Evolutionary conservation across 768 basidiomycete species (phyloP).

Genomic region (Mycena amicta): DNA sequence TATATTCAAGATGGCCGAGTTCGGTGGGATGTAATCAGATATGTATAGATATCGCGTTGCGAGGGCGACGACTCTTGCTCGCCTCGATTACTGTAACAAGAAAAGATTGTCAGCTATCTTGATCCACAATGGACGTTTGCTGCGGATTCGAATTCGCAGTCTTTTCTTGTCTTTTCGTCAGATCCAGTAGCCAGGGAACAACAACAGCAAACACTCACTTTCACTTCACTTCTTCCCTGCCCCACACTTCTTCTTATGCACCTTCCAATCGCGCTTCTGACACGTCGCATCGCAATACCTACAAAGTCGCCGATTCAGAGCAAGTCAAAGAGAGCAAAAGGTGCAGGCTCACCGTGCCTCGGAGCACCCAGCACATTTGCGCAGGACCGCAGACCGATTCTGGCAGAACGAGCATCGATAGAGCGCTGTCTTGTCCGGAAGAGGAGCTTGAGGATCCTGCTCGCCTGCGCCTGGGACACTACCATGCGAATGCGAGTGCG

Average conservation of each 20-base stretch:
- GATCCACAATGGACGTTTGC: no score
- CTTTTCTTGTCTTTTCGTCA: not conserved
- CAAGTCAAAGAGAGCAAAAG: not conserved
- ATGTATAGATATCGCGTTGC: no score
- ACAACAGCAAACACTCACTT: not conserved
- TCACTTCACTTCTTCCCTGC: not conserved
- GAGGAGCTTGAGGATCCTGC: no score
- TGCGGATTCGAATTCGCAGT: no score
- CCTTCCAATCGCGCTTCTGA: constrained; percentile 35
- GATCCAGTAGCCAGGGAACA: not conserved
- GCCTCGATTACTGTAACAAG: no score
- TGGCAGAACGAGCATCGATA: constrained; percentile 47
- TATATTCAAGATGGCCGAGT: no score
- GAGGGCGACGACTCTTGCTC: no score
- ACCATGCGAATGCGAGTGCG: not conserved
- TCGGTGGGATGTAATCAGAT: no score
- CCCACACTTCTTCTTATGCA: constrained; percentile 31
- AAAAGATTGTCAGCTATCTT: no score
- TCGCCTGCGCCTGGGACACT: not conserved
- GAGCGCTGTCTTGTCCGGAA: constrained; percentile 38
- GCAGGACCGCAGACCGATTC: constrained; percentile 45
- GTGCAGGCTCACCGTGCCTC: constrained; percentile 23
- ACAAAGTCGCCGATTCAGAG: not conserved
- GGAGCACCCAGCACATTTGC: constrained; percentile 44
- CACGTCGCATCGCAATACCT: constrained; percentile 41